phyloP scores from a whole-genome alignment of 495 filamentous ascomycete species.

The Penicillium alfredii region DNA sequence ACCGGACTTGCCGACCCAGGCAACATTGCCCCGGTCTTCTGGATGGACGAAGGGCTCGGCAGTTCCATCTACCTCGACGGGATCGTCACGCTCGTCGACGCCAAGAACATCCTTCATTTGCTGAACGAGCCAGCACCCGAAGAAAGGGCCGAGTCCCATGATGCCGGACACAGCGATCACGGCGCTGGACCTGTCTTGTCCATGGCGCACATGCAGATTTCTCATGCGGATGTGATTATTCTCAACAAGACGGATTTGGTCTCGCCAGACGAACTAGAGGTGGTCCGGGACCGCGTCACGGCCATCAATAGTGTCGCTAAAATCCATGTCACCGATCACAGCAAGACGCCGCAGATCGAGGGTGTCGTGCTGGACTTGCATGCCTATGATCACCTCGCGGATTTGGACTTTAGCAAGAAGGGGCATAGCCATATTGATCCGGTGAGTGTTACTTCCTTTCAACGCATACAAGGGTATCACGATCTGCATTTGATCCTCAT shows the following conservation, averaged over 20 bases:
- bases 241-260: slow-evolving; percentile 94
- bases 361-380: slow-evolving; percentile 84
- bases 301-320: slow-evolving; percentile 89
- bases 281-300: slow-evolving; percentile 58
- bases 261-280: slow-evolving; percentile 56
- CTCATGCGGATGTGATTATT: slow-evolving; percentile 92
- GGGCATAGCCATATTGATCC: slow-evolving; percentile 81
- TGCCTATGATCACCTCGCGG: slow-evolving; percentile 78
- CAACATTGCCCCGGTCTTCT: slow-evolving; percentile 92
- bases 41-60: slow-evolving; percentile 91
- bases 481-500: neutral
- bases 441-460: slow-evolving; percentile 37
- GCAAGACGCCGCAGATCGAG: slow-evolving; percentile 72
- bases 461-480: too few species aligned
- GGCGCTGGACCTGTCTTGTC: slow-evolving; percentile 62
- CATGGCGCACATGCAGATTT: slow-evolving; percentile 92
- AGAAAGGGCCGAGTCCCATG: slow-evolving; percentile 37
- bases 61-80: slow-evolving; percentile 95
- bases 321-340: slow-evolving; percentile 73
- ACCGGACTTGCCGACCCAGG: slow-evolving; percentile 94
- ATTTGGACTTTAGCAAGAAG: slow-evolving; percentile 57
- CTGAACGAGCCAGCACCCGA: slow-evolving; percentile 69
- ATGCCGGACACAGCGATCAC: slow-evolving; percentile 44
- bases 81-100: slow-evolving; percentile 93
- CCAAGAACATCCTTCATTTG: slow-evolving; percentile 77